Evolutionary conservation across 345 rosid species (phyloP), one percentile per base, ranked within the genome.

Genomic region (Eucalyptus virginea): DNA sequence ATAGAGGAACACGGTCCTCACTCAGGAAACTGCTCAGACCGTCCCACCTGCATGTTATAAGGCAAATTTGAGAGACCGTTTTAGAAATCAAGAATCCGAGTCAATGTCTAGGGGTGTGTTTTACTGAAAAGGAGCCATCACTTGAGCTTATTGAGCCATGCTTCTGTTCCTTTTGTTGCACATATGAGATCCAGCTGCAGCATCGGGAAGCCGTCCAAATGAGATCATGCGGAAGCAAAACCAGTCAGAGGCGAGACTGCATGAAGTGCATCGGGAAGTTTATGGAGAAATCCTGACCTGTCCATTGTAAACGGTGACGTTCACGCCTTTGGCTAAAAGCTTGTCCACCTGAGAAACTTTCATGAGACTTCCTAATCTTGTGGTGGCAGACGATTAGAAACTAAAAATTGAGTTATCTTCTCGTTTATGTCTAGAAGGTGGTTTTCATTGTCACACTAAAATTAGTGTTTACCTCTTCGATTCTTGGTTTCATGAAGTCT

Each of bases 401-500:
- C 37, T n/a, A 32, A 83, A 52, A 26, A 83, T 62, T 60, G 69
- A 28, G 32, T 60, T 30, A 62, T 62, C 85, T 42, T 49, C 42
- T 37, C 17, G 34, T 62, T 62, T 62, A 62, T 14, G 69, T 88
- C 58, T 16, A 58, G 56, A 17, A 58, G 28, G 45, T 14, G 23
- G 77, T n/a, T 56, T 17, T 26, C 37, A 32, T 51, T 50, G 40
- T 81, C 60, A 9, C 69, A 85, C n/a, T 54, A 42, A 45, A 45
- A 44, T 72, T 15, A 48, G 8, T 32, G 44, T 37, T 83, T 81
- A 94, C 95, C 94, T 94, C 94, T 34, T 88, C 52, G 58, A 93
- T 94, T 90, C 95, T 94, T 26, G 95, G 94, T 83, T 87, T 92
- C 94, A 94, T 93, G 91, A 93, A 92, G 28, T 94, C 93, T 5